phyloP scores from a whole-genome alignment of 2,329 filamentous ascomycete genomes.

The Knoxdaviesia proteae region DNA sequence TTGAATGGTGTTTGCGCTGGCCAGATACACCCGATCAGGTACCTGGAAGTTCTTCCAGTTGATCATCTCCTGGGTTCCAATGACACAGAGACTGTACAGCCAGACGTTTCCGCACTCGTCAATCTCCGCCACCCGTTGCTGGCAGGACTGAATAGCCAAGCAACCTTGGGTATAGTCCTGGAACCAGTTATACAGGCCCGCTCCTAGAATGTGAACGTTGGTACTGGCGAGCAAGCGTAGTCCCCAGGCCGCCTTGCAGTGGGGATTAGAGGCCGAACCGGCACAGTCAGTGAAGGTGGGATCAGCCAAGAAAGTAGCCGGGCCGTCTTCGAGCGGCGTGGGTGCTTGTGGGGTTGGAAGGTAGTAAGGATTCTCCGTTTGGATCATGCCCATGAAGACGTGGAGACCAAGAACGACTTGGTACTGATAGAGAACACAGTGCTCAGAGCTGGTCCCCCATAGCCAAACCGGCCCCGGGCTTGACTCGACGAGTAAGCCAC shows the following conservation, averaged over 20 bases:
- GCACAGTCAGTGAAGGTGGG: conserved; percentile 2
- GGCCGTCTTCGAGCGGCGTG: too few species aligned
- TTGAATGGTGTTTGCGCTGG: too few species aligned
- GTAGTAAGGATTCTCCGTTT: conserved; percentile 35
- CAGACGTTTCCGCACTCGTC: conserved; percentile 3
- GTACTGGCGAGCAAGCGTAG: conserved; percentile 3
- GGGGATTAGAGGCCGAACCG: background rate
- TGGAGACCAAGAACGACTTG: conserved; percentile 11
- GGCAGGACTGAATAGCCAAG: conserved; percentile 2
- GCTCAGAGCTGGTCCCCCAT: conserved; percentile 23
- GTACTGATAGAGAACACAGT: conserved; percentile 30
- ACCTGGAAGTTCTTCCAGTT: too few species aligned
- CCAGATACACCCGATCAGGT: too few species aligned
- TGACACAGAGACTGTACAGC: conserved; percentile 5
- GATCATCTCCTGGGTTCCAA: conserved; percentile 4
- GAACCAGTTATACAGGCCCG: conserved; percentile 9
- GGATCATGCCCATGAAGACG: conserved; percentile 38
- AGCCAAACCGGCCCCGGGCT: conserved; percentile 12
- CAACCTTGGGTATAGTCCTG: conserved; percentile 2
- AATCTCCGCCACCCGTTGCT: conserved; percentile 2
- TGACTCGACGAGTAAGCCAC: conserved; percentile 15
- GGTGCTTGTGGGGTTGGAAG: conserved; percentile 4
- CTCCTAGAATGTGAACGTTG: conserved; percentile 7
- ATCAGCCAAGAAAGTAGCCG: conserved; percentile 2
- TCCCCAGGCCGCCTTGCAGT: conserved; percentile 6